A percentile compares a stretch with the other conserved stretches of the same genome.
Conservation (phyloP, 148 eudicot genomes). For the Rhododendron simsii region DNA sequence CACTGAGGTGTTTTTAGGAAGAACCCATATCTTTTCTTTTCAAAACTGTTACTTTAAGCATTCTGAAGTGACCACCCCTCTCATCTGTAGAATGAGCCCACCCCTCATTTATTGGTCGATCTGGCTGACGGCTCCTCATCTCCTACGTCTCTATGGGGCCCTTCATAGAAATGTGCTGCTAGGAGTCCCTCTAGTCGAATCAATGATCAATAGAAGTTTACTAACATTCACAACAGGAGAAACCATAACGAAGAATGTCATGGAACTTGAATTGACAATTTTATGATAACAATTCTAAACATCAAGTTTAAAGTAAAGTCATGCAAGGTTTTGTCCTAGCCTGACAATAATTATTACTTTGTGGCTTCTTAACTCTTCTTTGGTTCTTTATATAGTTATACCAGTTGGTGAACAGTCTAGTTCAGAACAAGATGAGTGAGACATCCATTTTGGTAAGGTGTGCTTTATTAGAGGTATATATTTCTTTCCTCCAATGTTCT, state of each 20-base stretch:
- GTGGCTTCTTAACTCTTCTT: slow-evolving; percentile 12
- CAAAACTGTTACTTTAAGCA: background rate
- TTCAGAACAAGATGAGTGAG: slow-evolving; percentile 42
- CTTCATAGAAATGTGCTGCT: too few relatives aligned
- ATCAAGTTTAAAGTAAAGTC: background rate
- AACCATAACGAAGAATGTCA: background rate
- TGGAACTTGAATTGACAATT: background rate
- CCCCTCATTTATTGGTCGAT: too few relatives aligned
- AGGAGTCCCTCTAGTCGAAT: too few relatives aligned
- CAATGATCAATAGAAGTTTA: too few relatives aligned
- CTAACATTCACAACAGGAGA: background rate
- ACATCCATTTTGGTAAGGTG: slow-evolving; percentile 49
- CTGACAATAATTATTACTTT: background rate
- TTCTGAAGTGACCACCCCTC: background rate
- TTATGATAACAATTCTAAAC: background rate
- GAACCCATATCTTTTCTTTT: background rate
- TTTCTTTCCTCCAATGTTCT: slow-evolving; percentile 8
- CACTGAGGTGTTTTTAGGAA: background rate
- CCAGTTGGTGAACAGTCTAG: slow-evolving; percentile 64
- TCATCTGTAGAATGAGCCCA: too few relatives aligned
- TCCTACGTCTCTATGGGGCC: too few relatives aligned
- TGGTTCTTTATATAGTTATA: slow-evolving; percentile 44
- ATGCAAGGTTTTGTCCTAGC: background rate
- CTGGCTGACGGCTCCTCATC: too few relatives aligned
- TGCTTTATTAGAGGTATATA: background rate